Percentiles rank a stretch among this genome's conserved stretches.
phyloP scores from a whole-genome alignment of 2,329 filamentous ascomycete genomes.

The Monilinia polystroma region DNA sequence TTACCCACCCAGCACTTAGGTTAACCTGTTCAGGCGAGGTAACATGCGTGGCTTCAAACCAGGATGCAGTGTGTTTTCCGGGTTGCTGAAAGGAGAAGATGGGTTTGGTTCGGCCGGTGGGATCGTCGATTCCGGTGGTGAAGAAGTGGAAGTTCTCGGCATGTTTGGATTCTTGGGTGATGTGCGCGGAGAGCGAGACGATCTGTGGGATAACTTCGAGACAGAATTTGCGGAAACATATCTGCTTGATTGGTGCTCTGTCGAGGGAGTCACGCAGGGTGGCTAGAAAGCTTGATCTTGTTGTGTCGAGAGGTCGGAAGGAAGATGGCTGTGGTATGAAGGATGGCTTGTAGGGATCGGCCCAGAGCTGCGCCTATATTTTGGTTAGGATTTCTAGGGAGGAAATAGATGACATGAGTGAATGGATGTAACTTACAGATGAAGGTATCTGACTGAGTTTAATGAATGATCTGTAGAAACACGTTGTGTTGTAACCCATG shows the following conservation, averaged over 20 bases:
- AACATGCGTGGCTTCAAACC: constrained; percentile 13
- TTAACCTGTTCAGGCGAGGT: neutral
- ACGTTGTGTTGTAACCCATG: constrained; percentile 12
- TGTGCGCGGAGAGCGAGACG: neutral
- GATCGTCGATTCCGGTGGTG: constrained; percentile 8
- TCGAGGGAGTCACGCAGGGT: neutral
- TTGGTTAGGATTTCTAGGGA: neutral
- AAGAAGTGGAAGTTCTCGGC: constrained; percentile 7
- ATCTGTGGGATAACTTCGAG: neutral
- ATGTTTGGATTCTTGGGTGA: constrained; percentile 3
- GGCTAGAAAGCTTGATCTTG: neutral
- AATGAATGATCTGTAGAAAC: constrained; percentile 3
- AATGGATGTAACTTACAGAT: neutral
- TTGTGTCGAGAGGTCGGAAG: neutral
- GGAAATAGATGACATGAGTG: neutral
- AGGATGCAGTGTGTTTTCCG: neutral
- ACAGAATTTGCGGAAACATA: constrained; percentile 16
- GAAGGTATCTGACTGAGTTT: constrained; percentile 4
- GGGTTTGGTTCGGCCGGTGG: neutral
- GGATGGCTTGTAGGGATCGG: neutral
- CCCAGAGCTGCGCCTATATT: neutral
- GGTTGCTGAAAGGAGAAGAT: neutral
- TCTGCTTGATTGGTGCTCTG: neutral
- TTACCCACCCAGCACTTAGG: neutral
- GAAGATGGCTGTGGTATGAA: neutral